Conservation (phyloP, 257 asterid genomes). For the Cordia subcordata region DNA sequence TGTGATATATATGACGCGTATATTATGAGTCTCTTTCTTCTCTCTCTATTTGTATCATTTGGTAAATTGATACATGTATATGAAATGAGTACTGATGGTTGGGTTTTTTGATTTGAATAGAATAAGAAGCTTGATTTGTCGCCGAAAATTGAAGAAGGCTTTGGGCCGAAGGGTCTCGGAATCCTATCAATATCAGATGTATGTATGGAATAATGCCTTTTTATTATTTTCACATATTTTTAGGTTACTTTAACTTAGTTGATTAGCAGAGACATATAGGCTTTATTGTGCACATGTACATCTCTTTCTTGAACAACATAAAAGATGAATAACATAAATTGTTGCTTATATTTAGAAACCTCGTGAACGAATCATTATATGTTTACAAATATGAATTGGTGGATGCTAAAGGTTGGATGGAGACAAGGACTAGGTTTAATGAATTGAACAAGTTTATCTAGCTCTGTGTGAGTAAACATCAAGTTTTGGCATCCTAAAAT, state of each 20-base stretch:
- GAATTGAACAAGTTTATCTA: too few species aligned
- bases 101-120: conserved; percentile 31
- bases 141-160: conserved; percentile 70
- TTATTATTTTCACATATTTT: not conserved
- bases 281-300: not conserved
- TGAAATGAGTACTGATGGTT: conserved; percentile 9
- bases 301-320: not conserved
- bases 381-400: too few species aligned
- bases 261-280: not conserved
- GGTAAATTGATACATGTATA: not conserved
- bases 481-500: too few species aligned
- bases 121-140: conserved; percentile 58
- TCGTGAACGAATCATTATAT: too few species aligned
- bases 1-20: too few species aligned
- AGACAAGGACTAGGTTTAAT: too few species aligned
- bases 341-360: too few species aligned
- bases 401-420: too few species aligned
- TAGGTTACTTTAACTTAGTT: not conserved
- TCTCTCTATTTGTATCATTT: not conserved
- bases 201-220: conserved; percentile 20
- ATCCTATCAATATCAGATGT: conserved; percentile 70
- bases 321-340: too few species aligned
- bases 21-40: not conserved
- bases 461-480: too few species aligned
- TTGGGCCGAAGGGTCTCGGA: conserved; percentile 83